Base-by-base conservation (phyloP, 495 filamentous ascomycete species). In the Cladorrhinum samala region DNA sequence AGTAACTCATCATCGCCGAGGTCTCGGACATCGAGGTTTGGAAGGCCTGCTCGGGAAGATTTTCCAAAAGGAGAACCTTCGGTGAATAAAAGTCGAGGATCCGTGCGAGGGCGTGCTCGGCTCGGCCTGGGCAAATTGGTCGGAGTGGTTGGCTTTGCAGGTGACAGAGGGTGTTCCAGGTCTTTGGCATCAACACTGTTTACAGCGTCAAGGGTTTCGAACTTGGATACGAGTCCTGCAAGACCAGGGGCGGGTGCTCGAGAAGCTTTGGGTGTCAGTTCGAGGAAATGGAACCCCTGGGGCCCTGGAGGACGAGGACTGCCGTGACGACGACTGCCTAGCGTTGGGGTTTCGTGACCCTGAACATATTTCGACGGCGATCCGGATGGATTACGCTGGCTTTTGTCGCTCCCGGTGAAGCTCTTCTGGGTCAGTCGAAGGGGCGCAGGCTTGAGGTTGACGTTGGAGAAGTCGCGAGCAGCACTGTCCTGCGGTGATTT, bases 121-220 rank as follows among this genome's bases (percentile, higher is more conserved):
- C 25, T 51, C n/a, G 24, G 40, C 4, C 8, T 51, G 38, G 25
- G 44, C 44, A 27, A 16, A 11, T 21, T 46, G 25, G 48, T 39
- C 7, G 38, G 21, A 16, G 24, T 49, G 14, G 46, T 20, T 18
- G 30, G 25, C 16, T 45, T 42, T 38, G 36, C 20, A 14, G 46
- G 52, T 16, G 51, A 39, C 20, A 51, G 39, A 20, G 54, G 27
- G 47, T 49, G 16, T 38, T 21, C 21, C 21, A 45, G 19, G 16
- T 37, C 16, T 48, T 52, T 49, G 45, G 46, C 18, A 38, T 67
- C 56, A 41, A 50, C 41, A 46, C 41, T 61, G 24, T 59, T 70
- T 14, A 68, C 58, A 4, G 66, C 60, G 48, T 72, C 67, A 21
- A 74, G 60, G 1, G 62, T 57, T 54, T 75, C 72, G 23, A 72